Conservation (phyloP, 164 flowering plant genomes). For the Protea cynaroides region DNA sequence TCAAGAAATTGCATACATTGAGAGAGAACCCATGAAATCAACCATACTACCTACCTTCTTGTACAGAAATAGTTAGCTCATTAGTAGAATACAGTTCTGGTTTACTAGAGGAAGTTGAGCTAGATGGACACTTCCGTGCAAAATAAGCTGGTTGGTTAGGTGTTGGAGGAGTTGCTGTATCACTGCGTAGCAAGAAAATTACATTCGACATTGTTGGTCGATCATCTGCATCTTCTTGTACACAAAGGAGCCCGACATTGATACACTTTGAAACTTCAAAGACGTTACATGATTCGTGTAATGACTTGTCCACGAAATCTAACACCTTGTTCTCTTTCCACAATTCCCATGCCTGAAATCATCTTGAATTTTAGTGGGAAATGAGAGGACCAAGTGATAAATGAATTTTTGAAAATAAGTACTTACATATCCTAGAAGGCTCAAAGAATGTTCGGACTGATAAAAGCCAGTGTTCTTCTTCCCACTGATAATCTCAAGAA, state of each 20-base stretch:
- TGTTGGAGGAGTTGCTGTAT: too few relatives aligned
- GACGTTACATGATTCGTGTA: slow-evolving; percentile 7
- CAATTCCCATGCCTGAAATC: neutral
- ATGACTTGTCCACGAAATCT: too few relatives aligned
- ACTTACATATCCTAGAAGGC: slow-evolving; percentile 12
- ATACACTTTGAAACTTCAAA: slow-evolving; percentile 1
- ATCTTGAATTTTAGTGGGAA: neutral
- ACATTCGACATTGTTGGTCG: too few relatives aligned
- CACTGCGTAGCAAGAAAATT: too few relatives aligned
- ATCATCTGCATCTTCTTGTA: too few relatives aligned
- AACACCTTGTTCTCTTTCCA: too few relatives aligned
- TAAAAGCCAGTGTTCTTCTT: slow-evolving; percentile 9
- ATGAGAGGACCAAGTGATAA: neutral
- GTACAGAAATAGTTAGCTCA: neutral
- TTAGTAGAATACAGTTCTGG: neutral
- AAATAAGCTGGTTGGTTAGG: too few relatives aligned
- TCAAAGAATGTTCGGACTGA: slow-evolving; percentile 2
- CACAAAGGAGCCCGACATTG: too few relatives aligned
- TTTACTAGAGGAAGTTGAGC: slow-evolving; percentile 10
- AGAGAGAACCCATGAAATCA: too few relatives aligned
- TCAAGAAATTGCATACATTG: too few relatives aligned
- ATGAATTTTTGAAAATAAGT: neutral
- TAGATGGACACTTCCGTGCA: too few relatives aligned
- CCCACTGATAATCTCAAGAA: neutral
- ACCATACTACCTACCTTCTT: neutral